phyloP scores from a whole-genome alignment of 441 rosid species.

The Brassica balearica region DNA sequence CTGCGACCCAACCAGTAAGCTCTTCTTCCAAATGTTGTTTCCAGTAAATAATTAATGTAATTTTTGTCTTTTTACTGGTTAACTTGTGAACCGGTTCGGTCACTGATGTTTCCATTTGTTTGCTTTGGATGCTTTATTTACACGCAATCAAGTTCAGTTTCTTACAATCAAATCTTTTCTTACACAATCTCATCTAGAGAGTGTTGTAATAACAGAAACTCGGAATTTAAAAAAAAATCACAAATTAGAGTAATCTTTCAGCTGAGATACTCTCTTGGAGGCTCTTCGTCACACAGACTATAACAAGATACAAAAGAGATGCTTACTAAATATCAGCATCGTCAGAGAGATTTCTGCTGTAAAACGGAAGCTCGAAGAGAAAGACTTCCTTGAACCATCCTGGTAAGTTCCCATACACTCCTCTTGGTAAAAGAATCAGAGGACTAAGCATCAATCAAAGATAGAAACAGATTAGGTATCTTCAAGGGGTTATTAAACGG shows the following conservation, averaged over 20 bases:
- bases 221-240: not conserved
- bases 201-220: not conserved
- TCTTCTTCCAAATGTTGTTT: conserved; percentile 33
- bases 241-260: conserved; percentile 15
- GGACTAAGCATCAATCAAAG: conserved; percentile 56
- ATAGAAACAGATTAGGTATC: conserved; percentile 3
- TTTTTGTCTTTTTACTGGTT: not conserved
- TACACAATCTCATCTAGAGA: conserved; percentile 9
- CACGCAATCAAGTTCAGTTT: conserved; percentile 4
- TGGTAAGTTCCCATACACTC: conserved; percentile 66
- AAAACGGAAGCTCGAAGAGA: conserved; percentile 76
- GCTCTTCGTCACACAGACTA: conserved; percentile 23
- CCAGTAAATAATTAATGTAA: conserved; percentile 7
- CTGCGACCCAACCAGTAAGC: conserved; percentile 33
- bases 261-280: conserved; percentile 11
- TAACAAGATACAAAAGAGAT: conserved; percentile 14
- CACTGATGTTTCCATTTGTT: not conserved
- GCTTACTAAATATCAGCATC: conserved; percentile 66
- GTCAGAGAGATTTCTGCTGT: conserved; percentile 64
- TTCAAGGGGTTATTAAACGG: not conserved
- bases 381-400: conserved; percentile 64
- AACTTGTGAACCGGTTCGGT: conserved; percentile 11
- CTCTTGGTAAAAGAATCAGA: conserved; percentile 67
- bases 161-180: conserved; percentile 2
- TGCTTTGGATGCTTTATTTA: not conserved